A percentile compares a stretch with the other conserved stretches of the same genome.
Evolutionary conservation across 2,329 filamentous ascomycete genomes (phyloP).

Genomic region (Trichoderma harzianum): DNA sequence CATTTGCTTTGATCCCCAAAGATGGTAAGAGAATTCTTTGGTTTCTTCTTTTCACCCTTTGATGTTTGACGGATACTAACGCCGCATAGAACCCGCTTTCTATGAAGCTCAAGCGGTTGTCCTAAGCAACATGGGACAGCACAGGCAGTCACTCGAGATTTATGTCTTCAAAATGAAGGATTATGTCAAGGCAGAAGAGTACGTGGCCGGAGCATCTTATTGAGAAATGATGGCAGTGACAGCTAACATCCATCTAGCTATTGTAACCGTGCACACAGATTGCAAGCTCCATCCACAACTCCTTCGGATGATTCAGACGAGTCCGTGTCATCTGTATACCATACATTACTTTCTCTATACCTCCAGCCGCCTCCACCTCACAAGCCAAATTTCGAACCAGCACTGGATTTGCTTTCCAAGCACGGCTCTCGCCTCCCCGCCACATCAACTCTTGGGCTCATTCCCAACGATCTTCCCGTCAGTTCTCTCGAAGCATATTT

Average conservation of each 20-base stretch:
- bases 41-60: neutral
- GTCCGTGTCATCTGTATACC: conserved; percentile 75
- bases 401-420: conserved; percentile 81
- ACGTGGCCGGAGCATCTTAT: conserved; percentile 39
- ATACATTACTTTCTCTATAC: conserved; percentile 85
- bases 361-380: conserved; percentile 74
- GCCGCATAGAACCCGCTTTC: conserved; percentile 67
- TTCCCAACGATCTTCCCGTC: conserved; percentile 77
- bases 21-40: conserved; percentile 58
- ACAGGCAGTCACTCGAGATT: conserved; percentile 93
- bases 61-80: neutral
- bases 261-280: conserved; percentile 80
- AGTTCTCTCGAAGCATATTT: conserved; percentile 85
- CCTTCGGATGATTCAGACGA: conserved; percentile 43
- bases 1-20: conserved; percentile 72
- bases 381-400: conserved; percentile 69
- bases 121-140: conserved; percentile 89
- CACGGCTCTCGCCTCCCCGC: conserved; percentile 91
- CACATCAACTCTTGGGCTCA: conserved; percentile 77
- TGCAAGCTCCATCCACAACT: conserved; percentile 45
- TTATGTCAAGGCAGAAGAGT: conserved; percentile 90
- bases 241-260: conserved; percentile 51
- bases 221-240: neutral
- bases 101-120: conserved; percentile 89
- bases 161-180: conserved; percentile 94